Evolutionary conservation across 305 asterid species (phyloP).

Genomic region (Lippia alba): DNA sequence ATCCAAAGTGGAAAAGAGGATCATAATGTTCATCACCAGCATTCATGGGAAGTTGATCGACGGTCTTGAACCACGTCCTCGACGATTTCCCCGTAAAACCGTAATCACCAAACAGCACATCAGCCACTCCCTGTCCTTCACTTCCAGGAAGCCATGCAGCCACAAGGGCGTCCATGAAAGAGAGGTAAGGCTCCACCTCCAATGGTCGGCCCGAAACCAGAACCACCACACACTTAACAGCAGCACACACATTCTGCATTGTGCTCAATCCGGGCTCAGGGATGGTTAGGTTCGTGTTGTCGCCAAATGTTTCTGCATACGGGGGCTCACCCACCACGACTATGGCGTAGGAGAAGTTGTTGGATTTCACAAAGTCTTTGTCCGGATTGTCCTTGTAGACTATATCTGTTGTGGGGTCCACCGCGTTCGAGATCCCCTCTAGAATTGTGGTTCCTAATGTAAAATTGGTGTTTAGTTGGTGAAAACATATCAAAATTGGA

Average conservation of each 20-base stretch:
- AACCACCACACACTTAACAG: slow-evolving; percentile 34
- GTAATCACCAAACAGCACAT: slow-evolving; percentile 40
- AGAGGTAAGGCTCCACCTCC: slow-evolving; percentile 18
- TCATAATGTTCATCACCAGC: slow-evolving; percentile 8
- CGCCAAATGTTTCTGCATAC: slow-evolving; percentile 37
- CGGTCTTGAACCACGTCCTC: slow-evolving; percentile 39
- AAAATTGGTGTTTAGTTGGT: no score
- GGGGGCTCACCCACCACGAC: slow-evolving; percentile 45
- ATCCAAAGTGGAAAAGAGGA: slow-evolving; percentile 36
- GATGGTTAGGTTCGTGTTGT: slow-evolving; percentile 35
- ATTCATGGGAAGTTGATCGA: slow-evolving; percentile 43
- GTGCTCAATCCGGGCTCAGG: slow-evolving; percentile 32
- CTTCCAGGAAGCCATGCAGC: slow-evolving; percentile 47
- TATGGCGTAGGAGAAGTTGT: slow-evolving; percentile 36
- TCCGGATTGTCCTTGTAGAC: slow-evolving; percentile 34
- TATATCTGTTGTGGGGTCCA: slow-evolving; percentile 34
- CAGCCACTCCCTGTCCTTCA: slow-evolving; percentile 47
- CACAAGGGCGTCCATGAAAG: slow-evolving; percentile 35
- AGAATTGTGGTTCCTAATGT: slow-evolving; percentile 37
- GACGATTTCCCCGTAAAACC: slow-evolving; percentile 41
- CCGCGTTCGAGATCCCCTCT: slow-evolving; percentile 22
- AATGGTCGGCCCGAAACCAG: slow-evolving; percentile 37
- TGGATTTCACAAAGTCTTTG: background rate
- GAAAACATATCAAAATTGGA: no score
- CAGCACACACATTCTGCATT: slow-evolving; percentile 31